phyloP scores from a whole-genome alignment of 2,329 filamentous ascomycete species.

The Ophiosphaerella narmari region DNA sequence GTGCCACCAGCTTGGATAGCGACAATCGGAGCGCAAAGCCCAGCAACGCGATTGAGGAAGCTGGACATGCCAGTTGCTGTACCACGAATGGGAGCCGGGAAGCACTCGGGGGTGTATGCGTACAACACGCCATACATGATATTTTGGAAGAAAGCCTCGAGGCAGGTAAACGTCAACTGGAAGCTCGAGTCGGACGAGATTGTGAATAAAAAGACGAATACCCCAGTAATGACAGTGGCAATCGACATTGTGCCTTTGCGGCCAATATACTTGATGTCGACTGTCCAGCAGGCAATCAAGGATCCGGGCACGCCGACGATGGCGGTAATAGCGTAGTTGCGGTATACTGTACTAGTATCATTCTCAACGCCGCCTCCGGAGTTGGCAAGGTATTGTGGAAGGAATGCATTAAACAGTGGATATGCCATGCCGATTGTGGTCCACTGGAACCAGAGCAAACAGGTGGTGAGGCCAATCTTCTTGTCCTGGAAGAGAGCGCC shows the following conservation, averaged over 20 bases:
- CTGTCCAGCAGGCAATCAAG: slow-evolving; percentile 73
- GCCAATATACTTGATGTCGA: slow-evolving; percentile 72
- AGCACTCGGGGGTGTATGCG: slow-evolving; percentile 77
- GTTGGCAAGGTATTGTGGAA: slow-evolving; percentile 81
- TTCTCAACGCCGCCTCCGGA: slow-evolving; percentile 46
- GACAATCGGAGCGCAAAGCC: slow-evolving; percentile 70
- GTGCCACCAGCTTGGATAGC: slow-evolving; percentile 53
- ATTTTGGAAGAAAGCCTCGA: slow-evolving; percentile 70
- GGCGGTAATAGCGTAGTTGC: slow-evolving; percentile 81
- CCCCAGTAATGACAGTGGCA: slow-evolving; percentile 68
- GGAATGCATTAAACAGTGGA: slow-evolving; percentile 85
- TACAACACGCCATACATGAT: slow-evolving; percentile 71
- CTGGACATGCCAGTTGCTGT: slow-evolving; percentile 74
- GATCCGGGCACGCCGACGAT: slow-evolving; percentile 77
- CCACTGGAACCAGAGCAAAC: slow-evolving; percentile 77
- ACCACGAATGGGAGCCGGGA: slow-evolving; percentile 72
- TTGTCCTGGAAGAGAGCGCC: slow-evolving; percentile 63
- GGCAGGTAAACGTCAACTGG: slow-evolving; percentile 69
- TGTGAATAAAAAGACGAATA: slow-evolving; percentile 70
- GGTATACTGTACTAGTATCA: slow-evolving; percentile 60
- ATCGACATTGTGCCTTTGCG: slow-evolving; percentile 73
- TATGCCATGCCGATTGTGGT: slow-evolving; percentile 83
- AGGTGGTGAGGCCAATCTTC: slow-evolving; percentile 55
- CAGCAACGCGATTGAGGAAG: slow-evolving; percentile 70
- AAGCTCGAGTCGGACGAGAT: slow-evolving; percentile 60